Evolutionary conservation across 805 yeast species (phyloP).

Genomic region (Wickerhamiella kazuoi): DNA sequence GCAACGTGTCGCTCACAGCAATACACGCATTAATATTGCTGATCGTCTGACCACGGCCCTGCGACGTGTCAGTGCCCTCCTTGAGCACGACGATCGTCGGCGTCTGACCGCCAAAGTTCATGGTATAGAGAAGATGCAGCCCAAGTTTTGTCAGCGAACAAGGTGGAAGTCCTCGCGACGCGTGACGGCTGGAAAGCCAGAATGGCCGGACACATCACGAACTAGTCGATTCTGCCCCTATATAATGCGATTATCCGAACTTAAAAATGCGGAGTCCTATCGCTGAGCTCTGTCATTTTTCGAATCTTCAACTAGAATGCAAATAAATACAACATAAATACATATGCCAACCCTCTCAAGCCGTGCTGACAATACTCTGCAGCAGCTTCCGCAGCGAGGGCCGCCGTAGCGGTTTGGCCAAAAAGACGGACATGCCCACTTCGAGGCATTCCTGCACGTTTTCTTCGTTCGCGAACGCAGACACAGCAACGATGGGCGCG

Average conservation of each 20-base stretch:
- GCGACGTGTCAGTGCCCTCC: constrained; percentile 95
- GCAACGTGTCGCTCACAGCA: constrained; percentile 89
- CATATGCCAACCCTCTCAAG: background rate
- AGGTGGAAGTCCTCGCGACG: too few species aligned
- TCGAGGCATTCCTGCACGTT: constrained; percentile 71
- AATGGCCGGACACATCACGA: too few species aligned
- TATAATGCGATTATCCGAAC: too few species aligned
- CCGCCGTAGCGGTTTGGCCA: constrained; percentile 50
- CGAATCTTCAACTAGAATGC: too few species aligned
- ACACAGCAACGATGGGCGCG: constrained; percentile 78
- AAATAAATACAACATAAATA: background rate
- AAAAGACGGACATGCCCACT: constrained; percentile 86
- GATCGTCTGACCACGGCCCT: constrained; percentile 89
- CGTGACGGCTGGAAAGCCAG: too few species aligned
- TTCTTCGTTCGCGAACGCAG: constrained; percentile 89
- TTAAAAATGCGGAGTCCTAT: too few species aligned
- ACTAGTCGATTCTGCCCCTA: too few species aligned
- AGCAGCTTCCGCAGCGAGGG: constrained; percentile 16
- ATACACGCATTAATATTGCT: constrained; percentile 93
- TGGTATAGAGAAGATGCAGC: constrained; percentile 16
- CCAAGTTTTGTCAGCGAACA: background rate
- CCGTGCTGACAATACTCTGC: constrained; percentile 8
- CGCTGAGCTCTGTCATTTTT: too few species aligned
- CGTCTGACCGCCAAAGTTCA: constrained; percentile 84
- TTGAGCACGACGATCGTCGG: constrained; percentile 96